Evolutionary conservation across 768 basidiomycete species (phyloP).

Genomic region (Pleurotus giganteus): DNA sequence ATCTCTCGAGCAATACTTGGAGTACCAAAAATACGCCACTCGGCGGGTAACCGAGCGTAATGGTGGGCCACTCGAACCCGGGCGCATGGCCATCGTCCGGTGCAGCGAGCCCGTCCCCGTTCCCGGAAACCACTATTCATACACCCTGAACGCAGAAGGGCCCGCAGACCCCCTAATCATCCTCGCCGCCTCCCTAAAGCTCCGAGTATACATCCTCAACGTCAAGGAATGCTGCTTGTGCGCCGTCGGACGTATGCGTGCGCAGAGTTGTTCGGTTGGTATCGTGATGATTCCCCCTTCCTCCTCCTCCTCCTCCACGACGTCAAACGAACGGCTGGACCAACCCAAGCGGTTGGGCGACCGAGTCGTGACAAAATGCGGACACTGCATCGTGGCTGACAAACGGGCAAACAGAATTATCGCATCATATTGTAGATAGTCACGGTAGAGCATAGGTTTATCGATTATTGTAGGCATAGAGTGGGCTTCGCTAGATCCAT

Average conservation of each 20-base stretch:
- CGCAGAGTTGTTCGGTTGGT: constrained; percentile 6
- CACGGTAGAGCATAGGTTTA: too few relatives aligned
- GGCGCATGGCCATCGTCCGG: constrained; percentile 14
- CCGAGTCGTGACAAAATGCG: constrained; percentile 1
- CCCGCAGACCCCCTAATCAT: constrained; percentile 15
- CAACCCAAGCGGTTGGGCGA: too few relatives aligned
- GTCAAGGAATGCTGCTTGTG: constrained; percentile 18
- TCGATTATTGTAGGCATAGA: too few relatives aligned
- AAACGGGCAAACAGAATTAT: neutral
- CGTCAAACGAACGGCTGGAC: too few relatives aligned
- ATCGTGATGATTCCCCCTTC: constrained; percentile 4
- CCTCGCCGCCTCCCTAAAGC: constrained; percentile 14
- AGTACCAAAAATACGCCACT: neutral
- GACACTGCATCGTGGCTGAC: constrained; percentile 1
- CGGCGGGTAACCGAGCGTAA: constrained; percentile 3
- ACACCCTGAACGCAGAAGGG: constrained; percentile 12
- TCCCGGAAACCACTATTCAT: too few relatives aligned
- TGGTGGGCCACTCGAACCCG: constrained; percentile 14
- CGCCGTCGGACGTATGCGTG: constrained; percentile 12
- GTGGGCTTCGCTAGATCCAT: too few relatives aligned
- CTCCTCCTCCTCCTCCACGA: too few relatives aligned
- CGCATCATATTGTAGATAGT: too few relatives aligned
- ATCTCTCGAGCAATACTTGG: neutral
- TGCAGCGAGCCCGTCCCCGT: constrained; percentile 12
- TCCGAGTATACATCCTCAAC: constrained; percentile 15